Conservation (phyloP, 1,284 basidiomycete species). For the Malassezia nana region DNA sequence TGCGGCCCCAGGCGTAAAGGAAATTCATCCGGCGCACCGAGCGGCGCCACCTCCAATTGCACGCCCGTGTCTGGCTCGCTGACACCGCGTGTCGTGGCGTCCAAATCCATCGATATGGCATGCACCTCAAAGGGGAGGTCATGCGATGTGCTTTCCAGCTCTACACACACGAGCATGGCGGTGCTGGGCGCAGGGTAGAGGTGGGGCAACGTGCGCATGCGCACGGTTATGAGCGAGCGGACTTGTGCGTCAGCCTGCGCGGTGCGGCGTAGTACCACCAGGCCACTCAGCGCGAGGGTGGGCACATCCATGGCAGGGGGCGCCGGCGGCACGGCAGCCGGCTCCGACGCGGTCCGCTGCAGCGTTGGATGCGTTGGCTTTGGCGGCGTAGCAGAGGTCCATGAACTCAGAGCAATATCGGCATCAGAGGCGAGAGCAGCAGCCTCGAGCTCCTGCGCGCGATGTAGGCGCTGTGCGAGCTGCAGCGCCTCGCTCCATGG, state of each 20-base stretch:
- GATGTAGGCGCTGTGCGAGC: background rate
- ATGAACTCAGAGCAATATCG: constrained; percentile 10
- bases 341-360: background rate
- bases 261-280: background rate
- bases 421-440: constrained; percentile 9
- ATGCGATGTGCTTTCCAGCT: constrained; percentile 22
- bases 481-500: constrained; percentile 2
- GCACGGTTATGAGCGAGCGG: constrained; percentile 6
- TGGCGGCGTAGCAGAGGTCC: background rate
- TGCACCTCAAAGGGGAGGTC: background rate
- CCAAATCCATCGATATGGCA: background rate
- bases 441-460: constrained; percentile 8
- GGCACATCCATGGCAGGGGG: constrained; percentile 1
- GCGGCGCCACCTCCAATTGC: background rate
- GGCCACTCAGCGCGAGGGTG: background rate
- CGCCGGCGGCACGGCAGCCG: background rate
- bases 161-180: constrained; percentile 25
- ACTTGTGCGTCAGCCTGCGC: background rate
- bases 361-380: background rate
- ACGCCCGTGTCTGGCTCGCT: background rate
- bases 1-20: background rate
- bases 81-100: background rate
- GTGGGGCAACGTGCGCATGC: constrained; percentile 25
- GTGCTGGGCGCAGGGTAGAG: background rate
- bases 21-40: background rate